phyloP scores from a whole-genome alignment of 164 flowering plant species.

The Saururus chinensis region DNA sequence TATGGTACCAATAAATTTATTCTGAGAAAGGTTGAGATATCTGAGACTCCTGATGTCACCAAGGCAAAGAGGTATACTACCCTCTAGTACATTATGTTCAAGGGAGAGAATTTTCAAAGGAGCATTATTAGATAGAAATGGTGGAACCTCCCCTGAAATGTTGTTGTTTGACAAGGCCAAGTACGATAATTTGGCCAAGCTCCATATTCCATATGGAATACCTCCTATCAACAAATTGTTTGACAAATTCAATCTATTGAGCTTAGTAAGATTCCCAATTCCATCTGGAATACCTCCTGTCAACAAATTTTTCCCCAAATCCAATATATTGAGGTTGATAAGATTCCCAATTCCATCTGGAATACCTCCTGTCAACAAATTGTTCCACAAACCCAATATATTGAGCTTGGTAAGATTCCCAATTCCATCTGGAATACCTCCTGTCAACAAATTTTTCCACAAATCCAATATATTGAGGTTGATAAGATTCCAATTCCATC shows the following conservation, averaged over 20 bases:
- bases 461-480: no score
- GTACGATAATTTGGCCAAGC: slow-evolving; percentile 10
- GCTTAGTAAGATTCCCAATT: slow-evolving; percentile 20
- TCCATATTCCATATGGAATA: slow-evolving; percentile 19
- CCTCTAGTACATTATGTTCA: neutral
- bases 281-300: slow-evolving; percentile 26
- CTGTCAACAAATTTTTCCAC: slow-evolving; percentile 9
- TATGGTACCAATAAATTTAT: slow-evolving; percentile 2
- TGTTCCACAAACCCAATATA: no score
- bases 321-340: slow-evolving; percentile 7
- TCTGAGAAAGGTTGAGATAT: neutral
- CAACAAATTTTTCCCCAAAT: no score
- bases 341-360: slow-evolving; percentile 25
- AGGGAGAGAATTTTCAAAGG: neutral
- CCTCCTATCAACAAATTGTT: slow-evolving; percentile 15
- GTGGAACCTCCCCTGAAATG: slow-evolving; percentile 17
- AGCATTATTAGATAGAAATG: slow-evolving; percentile 17
- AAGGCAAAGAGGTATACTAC: slow-evolving; percentile 4
- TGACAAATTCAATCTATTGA: slow-evolving; percentile 4
- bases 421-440: slow-evolving; percentile 19
- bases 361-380: no score
- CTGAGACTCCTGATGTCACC: neutral
- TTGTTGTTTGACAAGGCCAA: slow-evolving; percentile 14
- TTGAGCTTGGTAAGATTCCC: slow-evolving; percentile 19
- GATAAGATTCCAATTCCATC: slow-evolving; percentile 11